These are phyloP conservation scores for Alternaria gaisen DNA, from an alignment of 2,329 filamentous ascomycete genomes.

Conservation along the genomic window DNA sequence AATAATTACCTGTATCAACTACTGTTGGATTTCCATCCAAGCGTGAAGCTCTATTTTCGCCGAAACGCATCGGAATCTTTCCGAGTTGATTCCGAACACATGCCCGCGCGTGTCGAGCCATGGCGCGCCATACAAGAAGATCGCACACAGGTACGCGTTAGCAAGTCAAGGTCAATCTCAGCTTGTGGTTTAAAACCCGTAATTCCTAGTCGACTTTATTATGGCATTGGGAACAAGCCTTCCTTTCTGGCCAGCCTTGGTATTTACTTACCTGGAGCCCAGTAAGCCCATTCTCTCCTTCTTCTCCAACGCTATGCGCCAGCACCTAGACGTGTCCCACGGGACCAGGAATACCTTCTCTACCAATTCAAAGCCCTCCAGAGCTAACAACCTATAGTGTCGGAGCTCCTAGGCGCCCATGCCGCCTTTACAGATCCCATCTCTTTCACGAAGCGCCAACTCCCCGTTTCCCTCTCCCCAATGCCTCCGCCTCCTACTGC, in stretches of 20 bases:
- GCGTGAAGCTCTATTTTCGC: background rate
- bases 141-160: background rate
- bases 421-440: slow-evolving; percentile 23
- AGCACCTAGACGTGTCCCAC: background rate
- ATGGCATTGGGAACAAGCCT: slow-evolving; percentile 31
- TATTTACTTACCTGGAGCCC: slow-evolving; percentile 41
- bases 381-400: background rate
- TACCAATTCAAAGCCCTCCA: background rate
- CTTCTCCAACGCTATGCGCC: background rate
- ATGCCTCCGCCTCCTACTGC: slow-evolving; percentile 14
- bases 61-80: background rate
- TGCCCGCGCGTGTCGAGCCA: background rate
- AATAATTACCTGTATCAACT: background rate
- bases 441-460: slow-evolving; percentile 28
- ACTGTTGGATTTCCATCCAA: background rate
- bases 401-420: slow-evolving; percentile 26
- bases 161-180: background rate
- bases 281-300: slow-evolving; percentile 21
- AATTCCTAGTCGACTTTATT: background rate
- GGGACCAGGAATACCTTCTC: background rate
- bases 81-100: background rate
- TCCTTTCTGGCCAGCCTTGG: slow-evolving; percentile 36
- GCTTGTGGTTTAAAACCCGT: background rate
- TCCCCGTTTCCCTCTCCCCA: slow-evolving; percentile 20
- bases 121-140: background rate